Percentiles rank a stretch among this genome's conserved stretches.
Conservation (phyloP, 345 rosid genomes). For the thale cress (Arabidopsis thaliana) region DNA sequence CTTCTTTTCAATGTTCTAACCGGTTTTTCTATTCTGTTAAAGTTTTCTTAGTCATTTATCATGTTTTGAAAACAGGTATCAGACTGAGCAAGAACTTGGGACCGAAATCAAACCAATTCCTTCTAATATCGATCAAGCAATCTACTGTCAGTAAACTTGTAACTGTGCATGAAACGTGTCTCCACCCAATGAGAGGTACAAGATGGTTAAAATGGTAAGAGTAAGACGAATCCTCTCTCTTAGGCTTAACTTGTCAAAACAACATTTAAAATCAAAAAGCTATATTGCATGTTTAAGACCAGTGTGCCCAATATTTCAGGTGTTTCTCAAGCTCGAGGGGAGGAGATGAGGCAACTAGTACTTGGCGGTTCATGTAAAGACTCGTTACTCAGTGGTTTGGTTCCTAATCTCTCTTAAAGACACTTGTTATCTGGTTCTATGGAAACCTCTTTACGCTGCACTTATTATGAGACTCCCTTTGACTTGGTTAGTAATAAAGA, state of each 20-base stretch:
- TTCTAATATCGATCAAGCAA: constrained; percentile 90
- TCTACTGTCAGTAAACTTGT: constrained; percentile 75
- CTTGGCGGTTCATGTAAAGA: constrained; percentile 35
- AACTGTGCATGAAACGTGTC: constrained; percentile 19
- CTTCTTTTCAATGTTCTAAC: neutral
- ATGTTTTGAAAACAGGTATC: constrained; percentile 67
- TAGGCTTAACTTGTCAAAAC: constrained; percentile 7
- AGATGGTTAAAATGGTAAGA: constrained; percentile 32
- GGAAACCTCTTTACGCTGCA: constrained; percentile 6
- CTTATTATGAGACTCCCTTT: constrained; percentile 17
- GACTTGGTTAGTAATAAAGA: constrained; percentile 27
- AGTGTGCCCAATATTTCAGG: constrained; percentile 20
- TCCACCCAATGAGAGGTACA: constrained; percentile 11
- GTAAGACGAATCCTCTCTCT: constrained; percentile 9
- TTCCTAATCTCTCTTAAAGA: constrained; percentile 9
- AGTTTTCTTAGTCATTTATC: constrained; percentile 16
- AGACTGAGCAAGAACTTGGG: constrained; percentile 99
- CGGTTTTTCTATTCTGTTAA: neutral
- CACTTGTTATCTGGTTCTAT: constrained; percentile 18
- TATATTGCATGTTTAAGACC: constrained; percentile 5
- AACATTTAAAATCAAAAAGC: neutral
- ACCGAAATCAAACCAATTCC: constrained; percentile 99
- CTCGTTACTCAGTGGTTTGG: constrained; percentile 40
- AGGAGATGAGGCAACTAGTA: constrained; percentile 5
- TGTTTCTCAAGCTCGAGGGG: constrained; percentile 20